Conservation (phyloP, 202 grass and related monocot species). For the Panicum virgatum region DNA sequence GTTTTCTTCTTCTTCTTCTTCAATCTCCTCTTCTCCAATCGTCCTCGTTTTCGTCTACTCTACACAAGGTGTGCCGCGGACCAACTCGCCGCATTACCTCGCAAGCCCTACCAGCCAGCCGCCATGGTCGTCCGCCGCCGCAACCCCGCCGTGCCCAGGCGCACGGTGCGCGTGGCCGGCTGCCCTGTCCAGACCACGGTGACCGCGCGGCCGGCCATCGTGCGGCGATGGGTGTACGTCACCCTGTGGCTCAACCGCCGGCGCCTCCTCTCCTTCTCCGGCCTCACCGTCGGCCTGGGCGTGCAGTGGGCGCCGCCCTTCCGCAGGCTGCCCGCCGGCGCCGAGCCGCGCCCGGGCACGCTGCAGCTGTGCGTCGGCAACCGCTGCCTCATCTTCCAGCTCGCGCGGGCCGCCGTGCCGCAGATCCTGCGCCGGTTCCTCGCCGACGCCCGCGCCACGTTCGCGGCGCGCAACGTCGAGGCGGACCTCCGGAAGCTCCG, state of each 20-base stretch:
- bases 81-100: too few relatives aligned
- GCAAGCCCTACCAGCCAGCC: too few relatives aligned
- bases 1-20: too few relatives aligned
- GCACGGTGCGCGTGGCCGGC: neutral
- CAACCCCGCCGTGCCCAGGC: neutral
- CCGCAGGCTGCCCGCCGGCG: neutral
- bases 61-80: too few relatives aligned
- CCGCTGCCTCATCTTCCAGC: conserved; percentile 36
- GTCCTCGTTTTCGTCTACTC: too few relatives aligned
- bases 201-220: neutral
- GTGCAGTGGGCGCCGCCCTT: conserved; percentile 25
- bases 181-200: neutral
- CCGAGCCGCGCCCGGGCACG: neutral
- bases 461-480: neutral
- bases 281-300: conserved; percentile 26
- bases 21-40: too few relatives aligned
- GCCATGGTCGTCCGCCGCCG: neutral
- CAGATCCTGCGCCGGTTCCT: neutral
- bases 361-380: conserved; percentile 40
- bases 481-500: conserved; percentile 32
- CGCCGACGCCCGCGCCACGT: conserved; percentile 1
- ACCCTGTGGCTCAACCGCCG: neutral
- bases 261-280: neutral
- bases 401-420: neutral
- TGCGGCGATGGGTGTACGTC: neutral